Base-by-base conservation (phyloP, 2,329 filamentous ascomycete species). In the Arthrobotrys pseudoclavata region DNA sequence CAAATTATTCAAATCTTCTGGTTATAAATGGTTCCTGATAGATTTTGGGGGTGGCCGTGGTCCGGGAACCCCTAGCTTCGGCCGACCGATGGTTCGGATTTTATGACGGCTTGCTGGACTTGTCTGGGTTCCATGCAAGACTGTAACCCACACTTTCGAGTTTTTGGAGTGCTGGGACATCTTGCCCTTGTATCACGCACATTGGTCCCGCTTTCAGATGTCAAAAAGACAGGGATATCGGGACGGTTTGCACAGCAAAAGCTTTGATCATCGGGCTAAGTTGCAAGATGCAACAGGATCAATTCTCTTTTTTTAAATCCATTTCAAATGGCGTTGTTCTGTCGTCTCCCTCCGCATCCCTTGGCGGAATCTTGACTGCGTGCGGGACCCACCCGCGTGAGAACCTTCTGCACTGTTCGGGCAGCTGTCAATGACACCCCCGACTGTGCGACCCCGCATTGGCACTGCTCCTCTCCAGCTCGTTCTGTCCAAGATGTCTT, bases 121-220 rank as follows among this genome's bases (percentile, higher is more conserved):
- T 47, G 47, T 60, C 68, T 57, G 26, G 68, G 68, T 64, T 71
- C 68, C 60, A 70, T 70, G 67, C 55, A 48, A 55, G 55, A 57
- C 60, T 72, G 67, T 55, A 72, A 72, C 69, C 68, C 69, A 72
- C 69, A 57, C 69, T 15, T 18, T 24, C 18, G 7, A 57, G 20
- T 10, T 12, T 70, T 57, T 63, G 26, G 42, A 34, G 40, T 31
- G 29, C 53, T 62, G 29, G 66, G 42, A 55, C 22, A 15, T 37
- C 9, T 13, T 40, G 37, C 50, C 34, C 52, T 69, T 57, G 66
- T 50, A 67, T 37, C 47, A 24, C 26, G 40, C 40, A 48, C 10
- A 10, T 24, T 64, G 57, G 69, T 62, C 66, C 72, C 72, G 72
- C 72, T 76, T 76, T 76, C 72, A 76, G 72, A 76, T 76, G 72